Base-by-base conservation (phyloP, 495 filamentous ascomycete species). In the Penicillium lividum region DNA sequence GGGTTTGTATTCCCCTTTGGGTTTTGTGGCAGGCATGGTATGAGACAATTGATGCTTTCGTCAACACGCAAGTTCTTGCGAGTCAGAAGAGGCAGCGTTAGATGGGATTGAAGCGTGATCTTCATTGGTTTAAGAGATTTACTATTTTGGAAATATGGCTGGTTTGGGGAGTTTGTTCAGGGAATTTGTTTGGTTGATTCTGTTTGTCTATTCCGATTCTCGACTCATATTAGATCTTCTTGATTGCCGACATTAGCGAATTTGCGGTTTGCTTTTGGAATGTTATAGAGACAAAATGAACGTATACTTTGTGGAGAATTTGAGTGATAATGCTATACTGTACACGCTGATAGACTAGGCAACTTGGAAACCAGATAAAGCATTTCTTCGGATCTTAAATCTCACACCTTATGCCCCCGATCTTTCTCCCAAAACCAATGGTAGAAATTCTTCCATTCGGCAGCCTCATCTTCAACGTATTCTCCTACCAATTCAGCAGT, bases 1-100 rank as follows among this genome's bases (percentile, higher is more conserved):
- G 93, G 93, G 92, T 97, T 28, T 81, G 83, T 61, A 76, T 92
- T 56, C 93, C 93, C 1, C 46, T 86, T 10, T 96, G 90, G 80
- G 81, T 92, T 27, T 73, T 96, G 64, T 89, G 78, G 58, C 83
- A 89, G 65, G 82, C 84, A 1, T 84, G 82, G 25, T 70, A 75
- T 48, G 86, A 89, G 64, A 78, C 90, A 16, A 73, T 72, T 27
- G 66, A 75, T 53, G 86, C 85, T 8, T 89, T 89, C 74, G 66
- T 75, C 27, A 33, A 28, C 4, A 55, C 56, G 36, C 66, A 69
- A 52, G 51, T 50, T 57, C 48, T 16, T 67, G 67, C 55, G 40
- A 56, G 42, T 15, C 16, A 30, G 7, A 44, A 54, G 34, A 43
- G 51, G 27, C 15, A 54, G 22, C 22, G 22, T 22, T 22, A 22